Percentiles rank a stretch among this genome's conserved stretches.
Evolutionary conservation across 495 filamentous ascomycete species (phyloP).

Genomic region (Penicillium steckii): DNA sequence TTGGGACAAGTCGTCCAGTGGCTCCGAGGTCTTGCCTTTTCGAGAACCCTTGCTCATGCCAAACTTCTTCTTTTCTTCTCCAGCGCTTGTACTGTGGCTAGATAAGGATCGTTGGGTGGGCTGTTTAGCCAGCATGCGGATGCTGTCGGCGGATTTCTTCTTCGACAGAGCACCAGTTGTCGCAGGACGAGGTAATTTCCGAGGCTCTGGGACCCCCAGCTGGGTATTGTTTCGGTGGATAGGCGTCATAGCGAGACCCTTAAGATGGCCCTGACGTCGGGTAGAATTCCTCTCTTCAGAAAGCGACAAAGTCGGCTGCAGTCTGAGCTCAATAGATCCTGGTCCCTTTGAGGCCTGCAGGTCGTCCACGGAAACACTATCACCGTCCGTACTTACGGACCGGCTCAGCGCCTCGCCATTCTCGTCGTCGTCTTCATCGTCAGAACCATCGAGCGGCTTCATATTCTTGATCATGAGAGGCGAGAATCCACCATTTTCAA

Average conservation of each 20-base stretch:
- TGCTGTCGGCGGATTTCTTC: constrained; percentile 67
- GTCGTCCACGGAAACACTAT: constrained; percentile 36
- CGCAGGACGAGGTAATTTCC: constrained; percentile 25
- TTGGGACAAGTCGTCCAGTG: constrained; percentile 90
- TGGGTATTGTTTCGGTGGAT: constrained; percentile 39
- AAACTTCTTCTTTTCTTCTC: constrained; percentile 59
- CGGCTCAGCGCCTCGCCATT: constrained; percentile 29
- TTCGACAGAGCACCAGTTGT: constrained; percentile 45
- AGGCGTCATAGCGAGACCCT: constrained; percentile 49
- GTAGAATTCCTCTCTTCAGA: constrained; percentile 47
- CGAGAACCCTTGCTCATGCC: constrained; percentile 46
- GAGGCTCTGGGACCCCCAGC: constrained; percentile 35
- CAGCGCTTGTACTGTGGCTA: constrained; percentile 49
- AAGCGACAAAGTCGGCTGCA: constrained; percentile 73
- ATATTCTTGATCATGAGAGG: constrained; percentile 83
- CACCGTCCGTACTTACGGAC: constrained; percentile 26
- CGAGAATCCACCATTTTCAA: constrained; percentile 66
- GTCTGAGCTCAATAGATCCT: constrained; percentile 71
- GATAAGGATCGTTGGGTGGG: constrained; percentile 45
- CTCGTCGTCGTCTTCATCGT: constrained; percentile 53
- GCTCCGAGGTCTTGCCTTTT: constrained; percentile 51
- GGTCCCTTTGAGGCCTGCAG: constrained; percentile 47
- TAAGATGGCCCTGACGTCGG: constrained; percentile 30
- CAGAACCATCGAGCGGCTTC: constrained; percentile 53
- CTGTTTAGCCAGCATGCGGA: constrained; percentile 51